Base-by-base conservation (phyloP, 1,284 basidiomycete species). In the Sporisorium scitamineum region DNA sequence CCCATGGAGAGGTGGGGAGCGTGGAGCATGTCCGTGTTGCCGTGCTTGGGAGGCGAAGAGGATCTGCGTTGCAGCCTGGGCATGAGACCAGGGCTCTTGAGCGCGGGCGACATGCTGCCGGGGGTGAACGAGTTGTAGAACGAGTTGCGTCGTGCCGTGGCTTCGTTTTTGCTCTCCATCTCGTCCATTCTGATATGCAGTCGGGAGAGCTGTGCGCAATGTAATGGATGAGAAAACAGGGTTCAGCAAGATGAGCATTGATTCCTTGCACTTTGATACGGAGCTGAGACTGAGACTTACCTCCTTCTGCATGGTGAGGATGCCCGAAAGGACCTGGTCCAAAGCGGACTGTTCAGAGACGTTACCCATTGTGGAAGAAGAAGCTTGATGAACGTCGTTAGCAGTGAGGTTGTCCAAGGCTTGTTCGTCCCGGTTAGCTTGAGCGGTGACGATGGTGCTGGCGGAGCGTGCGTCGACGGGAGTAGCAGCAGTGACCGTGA, bases 261-360 rank as follows among this genome's bases (percentile, higher is more conserved):
- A n/a, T n/a, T n/a, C n/a, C n/a, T n/a, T n/a, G n/a, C n/a, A n/a
- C n/a, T n/a, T n/a, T n/a, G n/a, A n/a, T n/a, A n/a, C n/a, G n/a
- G n/a, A n/a, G n/a, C n/a, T n/a, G n/a, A n/a, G 14, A 7, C 11
- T n/a, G 31, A 47, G 26, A 69, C 79, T 53, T 47, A 82, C 78
- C 70, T 84, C 81, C 44, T 78, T 78, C 66, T 82, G 81, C 75
- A 85, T 78, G 9, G 74, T 54, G 20, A 70, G 32, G 54, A 85
- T 74, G 48, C 82, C 83, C 16, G 55, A 53, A 16, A 85, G 78
- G 47, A 85, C 73, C 70, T 81, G 82, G 20, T 62, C 54, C 32
- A 84, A 42, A 14, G 70, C 60, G 16, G 66, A 67, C 32, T 77
- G 51, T 52, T 68, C 65, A 1, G 59, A 48, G 8, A 64, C 54